These are phyloP conservation scores for Saprolegnia diclina DNA, from an alignment of 352 stramenopile genomes.

Conservation along the genomic window DNA sequence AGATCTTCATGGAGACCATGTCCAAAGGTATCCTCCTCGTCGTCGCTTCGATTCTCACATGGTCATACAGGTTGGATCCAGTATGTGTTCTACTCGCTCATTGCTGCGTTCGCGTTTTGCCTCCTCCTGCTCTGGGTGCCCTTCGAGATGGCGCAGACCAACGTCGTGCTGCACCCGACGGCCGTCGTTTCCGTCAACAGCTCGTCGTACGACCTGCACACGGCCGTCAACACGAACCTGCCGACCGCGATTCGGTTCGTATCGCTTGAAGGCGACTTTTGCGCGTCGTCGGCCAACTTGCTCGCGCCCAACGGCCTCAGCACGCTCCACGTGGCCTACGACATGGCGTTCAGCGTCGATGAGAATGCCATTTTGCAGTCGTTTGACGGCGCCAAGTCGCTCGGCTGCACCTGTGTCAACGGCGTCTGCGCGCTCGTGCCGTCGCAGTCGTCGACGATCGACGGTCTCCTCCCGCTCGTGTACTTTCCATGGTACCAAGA, in stretches of 20 bases:
- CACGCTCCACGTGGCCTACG: slow-evolving; percentile 14
- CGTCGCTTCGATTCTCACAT: neutral
- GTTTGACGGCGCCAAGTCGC: slow-evolving; percentile 11
- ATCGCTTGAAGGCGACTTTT: slow-evolving; percentile 27
- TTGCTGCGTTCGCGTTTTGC: slow-evolving; percentile 7
- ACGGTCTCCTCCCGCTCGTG: slow-evolving; percentile 18
- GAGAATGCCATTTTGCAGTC: slow-evolving; percentile 4
- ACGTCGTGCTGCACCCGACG: slow-evolving; percentile 2
- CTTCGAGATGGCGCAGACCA: slow-evolving; percentile 20
- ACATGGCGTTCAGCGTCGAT: slow-evolving; percentile 18
- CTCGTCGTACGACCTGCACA: slow-evolving; percentile 19
- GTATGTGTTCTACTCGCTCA: slow-evolving; percentile 13
- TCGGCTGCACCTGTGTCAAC: slow-evolving; percentile 11
- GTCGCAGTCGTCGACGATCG: slow-evolving; percentile 12
- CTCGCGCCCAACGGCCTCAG: slow-evolving; percentile 15
- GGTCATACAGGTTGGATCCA: slow-evolving; percentile 20
- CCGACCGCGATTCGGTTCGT: slow-evolving; percentile 22
- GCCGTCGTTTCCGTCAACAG: neutral
- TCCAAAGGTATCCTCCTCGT: slow-evolving; percentile 2
- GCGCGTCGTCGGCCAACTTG: neutral
- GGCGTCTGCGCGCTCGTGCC: slow-evolving; percentile 10
- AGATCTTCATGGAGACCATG: slow-evolving; percentile 29
- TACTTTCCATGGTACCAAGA: slow-evolving; percentile 28
- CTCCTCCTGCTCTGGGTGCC: slow-evolving; percentile 9
- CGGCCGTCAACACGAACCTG: neutral